Percentiles rank a stretch among this genome's conserved stretches.
phyloP scores from a whole-genome alignment of 2,329 filamentous ascomycete genomes.

The Sporothrix inflata region DNA sequence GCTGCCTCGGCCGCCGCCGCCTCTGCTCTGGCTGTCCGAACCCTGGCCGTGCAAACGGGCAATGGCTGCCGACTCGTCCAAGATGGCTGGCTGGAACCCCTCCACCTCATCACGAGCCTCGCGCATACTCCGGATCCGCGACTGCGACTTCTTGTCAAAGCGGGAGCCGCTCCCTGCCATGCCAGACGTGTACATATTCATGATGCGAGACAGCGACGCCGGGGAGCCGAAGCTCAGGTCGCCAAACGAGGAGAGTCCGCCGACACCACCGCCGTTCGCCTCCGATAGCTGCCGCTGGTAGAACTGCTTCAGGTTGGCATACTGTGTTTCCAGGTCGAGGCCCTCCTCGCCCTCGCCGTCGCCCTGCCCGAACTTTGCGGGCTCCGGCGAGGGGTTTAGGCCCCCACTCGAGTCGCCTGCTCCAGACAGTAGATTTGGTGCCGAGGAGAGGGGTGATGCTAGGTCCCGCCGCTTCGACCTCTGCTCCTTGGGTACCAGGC shows the following conservation, averaged over 20 bases:
- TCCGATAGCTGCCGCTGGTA: slow-evolving; percentile 79
- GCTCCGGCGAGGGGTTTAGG: background rate
- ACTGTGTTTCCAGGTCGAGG: slow-evolving; percentile 70
- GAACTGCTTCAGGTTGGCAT: slow-evolving; percentile 74
- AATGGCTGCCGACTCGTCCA: slow-evolving; percentile 66
- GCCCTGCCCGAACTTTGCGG: slow-evolving; percentile 28
- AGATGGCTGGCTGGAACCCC: slow-evolving; percentile 66
- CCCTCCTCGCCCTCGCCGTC: slow-evolving; percentile 45
- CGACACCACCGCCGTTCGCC: slow-evolving; percentile 53
- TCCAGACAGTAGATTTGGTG: background rate
- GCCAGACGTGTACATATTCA: slow-evolving; percentile 76
- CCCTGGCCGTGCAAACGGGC: slow-evolving; percentile 53
- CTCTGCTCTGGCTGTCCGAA: background rate
- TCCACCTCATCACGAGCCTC: slow-evolving; percentile 74
- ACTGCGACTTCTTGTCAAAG: slow-evolving; percentile 66
- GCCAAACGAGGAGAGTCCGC: slow-evolving; percentile 50
- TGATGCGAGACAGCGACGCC: slow-evolving; percentile 80
- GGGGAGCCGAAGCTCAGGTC: slow-evolving; percentile 72
- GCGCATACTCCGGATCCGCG: slow-evolving; percentile 74
- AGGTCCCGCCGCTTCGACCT: slow-evolving; percentile 57
- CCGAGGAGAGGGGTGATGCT: slow-evolving; percentile 34
- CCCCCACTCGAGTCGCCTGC: background rate
- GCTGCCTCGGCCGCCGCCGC: background rate
- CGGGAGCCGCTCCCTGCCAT: slow-evolving; percentile 53
- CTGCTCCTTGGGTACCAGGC: slow-evolving; percentile 55